Percentiles rank a stretch among this genome's conserved stretches.
phyloP scores from a whole-genome alignment of 768 basidiomycete genomes.

The Filobasidium floriforme region DNA sequence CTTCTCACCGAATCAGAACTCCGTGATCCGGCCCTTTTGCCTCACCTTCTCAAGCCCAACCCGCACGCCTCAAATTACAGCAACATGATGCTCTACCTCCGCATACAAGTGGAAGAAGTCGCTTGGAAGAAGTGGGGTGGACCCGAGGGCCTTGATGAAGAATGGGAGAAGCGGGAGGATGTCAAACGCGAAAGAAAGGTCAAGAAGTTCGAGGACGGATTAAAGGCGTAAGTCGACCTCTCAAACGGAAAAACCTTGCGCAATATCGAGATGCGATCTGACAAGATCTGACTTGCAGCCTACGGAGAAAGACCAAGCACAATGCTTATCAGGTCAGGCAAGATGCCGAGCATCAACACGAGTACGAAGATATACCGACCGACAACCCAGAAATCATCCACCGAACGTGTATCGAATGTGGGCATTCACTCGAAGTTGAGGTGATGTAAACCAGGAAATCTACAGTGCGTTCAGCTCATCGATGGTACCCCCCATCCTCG shows the following conservation, averaged over 20 bases:
- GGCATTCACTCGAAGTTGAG: conserved; percentile 20
- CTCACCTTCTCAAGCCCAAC: conserved; percentile 87
- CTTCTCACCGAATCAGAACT: conserved; percentile 90
- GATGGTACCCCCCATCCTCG: too few relatives aligned
- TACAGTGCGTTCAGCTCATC: too few relatives aligned
- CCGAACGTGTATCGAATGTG: conserved; percentile 20
- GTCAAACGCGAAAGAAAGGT: conserved; percentile 87
- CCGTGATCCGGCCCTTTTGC: conserved; percentile 80
- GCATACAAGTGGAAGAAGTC: conserved; percentile 70
- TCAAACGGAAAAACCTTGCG: not conserved
- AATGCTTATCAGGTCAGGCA: conserved; percentile 80
- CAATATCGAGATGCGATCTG: not conserved
- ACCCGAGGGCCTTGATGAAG: conserved; percentile 77
- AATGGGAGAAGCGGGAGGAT: conserved; percentile 67
- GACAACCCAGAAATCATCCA: conserved; percentile 32
- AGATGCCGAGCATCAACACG: conserved; percentile 81
- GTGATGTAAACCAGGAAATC: conserved; percentile 15
- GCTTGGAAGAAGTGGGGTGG: conserved; percentile 99
- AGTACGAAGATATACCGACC: conserved; percentile 50
- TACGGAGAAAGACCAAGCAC: conserved; percentile 76
- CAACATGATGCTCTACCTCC: conserved; percentile 98
- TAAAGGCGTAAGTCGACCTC: conserved; percentile 57
- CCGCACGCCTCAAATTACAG: conserved; percentile 90
- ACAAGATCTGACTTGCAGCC: conserved; percentile 26
- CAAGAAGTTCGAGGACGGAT: conserved; percentile 85